Conservation (phyloP, 1,284 basidiomycete genomes). For the Trametes pubescens region DNA sequence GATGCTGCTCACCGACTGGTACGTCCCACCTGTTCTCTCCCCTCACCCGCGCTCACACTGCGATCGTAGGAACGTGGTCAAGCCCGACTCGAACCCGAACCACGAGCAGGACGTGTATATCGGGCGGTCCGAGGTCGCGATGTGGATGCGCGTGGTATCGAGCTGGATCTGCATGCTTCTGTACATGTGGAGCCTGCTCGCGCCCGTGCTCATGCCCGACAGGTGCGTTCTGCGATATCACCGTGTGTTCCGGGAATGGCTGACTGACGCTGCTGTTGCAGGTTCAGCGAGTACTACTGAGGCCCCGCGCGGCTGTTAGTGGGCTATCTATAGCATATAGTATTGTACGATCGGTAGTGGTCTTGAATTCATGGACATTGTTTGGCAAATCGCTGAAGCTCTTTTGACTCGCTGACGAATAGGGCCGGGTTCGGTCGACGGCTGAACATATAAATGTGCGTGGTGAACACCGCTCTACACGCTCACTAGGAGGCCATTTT, state of each 20-base stretch:
- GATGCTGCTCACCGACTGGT: constrained; percentile 99
- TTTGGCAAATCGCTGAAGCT: neutral
- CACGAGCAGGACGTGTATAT: constrained; percentile 88
- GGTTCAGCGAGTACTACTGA: constrained; percentile 36
- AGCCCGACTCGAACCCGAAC: constrained; percentile 52
- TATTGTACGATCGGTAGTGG: constrained; percentile 20
- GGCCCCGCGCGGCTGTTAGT: neutral
- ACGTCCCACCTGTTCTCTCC: constrained; percentile 43
- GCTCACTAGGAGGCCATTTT: constrained; percentile 29
- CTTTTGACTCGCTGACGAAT: too few relatives aligned
- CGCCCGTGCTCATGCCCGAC: constrained; percentile 90
- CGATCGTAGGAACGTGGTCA: constrained; percentile 73
- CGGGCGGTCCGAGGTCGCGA: constrained; percentile 93
- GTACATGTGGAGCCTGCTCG: constrained; percentile 91
- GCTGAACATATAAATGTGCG: too few relatives aligned
- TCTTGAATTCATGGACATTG: neutral
- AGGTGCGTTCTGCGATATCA: constrained; percentile 52
- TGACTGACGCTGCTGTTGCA: constrained; percentile 1
- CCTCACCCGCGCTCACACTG: constrained; percentile 5
- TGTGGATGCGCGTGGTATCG: constrained; percentile 99
- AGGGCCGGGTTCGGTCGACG: too few relatives aligned
- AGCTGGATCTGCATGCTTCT: constrained; percentile 93
- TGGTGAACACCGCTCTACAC: neutral
- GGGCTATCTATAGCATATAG: constrained; percentile 10
- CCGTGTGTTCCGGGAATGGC: neutral